Evolutionary conservation across 495 filamentous ascomycete species (phyloP).

Genomic region (Hyaloscypha finlandica): DNA sequence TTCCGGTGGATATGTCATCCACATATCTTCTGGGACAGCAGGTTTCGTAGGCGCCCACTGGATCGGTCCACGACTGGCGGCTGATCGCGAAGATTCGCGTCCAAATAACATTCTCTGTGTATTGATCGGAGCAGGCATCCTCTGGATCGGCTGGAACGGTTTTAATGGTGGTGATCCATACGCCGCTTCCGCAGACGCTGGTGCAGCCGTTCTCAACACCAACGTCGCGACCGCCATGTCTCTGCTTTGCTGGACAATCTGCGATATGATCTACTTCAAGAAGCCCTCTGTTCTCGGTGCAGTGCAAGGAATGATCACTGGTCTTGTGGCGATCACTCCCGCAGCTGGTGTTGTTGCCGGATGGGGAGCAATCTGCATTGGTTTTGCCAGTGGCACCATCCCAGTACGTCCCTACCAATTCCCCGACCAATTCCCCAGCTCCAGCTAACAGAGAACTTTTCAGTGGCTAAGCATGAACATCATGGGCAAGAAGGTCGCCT

Average conservation of each 20-base stretch:
- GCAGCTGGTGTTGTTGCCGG: constrained; percentile 57
- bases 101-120: constrained; percentile 55
- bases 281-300: constrained; percentile 56
- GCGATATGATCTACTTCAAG: constrained; percentile 50
- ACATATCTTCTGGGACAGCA: constrained; percentile 57
- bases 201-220: constrained; percentile 58
- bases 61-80: constrained; percentile 51
- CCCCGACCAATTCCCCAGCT: neutral
- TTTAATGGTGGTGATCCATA: constrained; percentile 63
- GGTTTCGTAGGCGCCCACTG: constrained; percentile 57
- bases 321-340: constrained; percentile 57
- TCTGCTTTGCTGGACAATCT: constrained; percentile 49
- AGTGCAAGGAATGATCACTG: constrained; percentile 56
- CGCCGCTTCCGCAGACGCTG: constrained; percentile 54
- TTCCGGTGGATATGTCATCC: constrained; percentile 61
- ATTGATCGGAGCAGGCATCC: constrained; percentile 53
- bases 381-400: constrained; percentile 50
- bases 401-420: constrained; percentile 29
- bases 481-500: constrained; percentile 45
- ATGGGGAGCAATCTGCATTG: constrained; percentile 56
- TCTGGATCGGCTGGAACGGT: constrained; percentile 61
- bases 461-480: constrained; percentile 56
- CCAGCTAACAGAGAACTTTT: neutral
- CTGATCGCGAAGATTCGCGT: constrained; percentile 50
- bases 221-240: constrained; percentile 56